Conservation (phyloP, 768 basidiomycete genomes). For the Tulasnella sp. region DNA sequence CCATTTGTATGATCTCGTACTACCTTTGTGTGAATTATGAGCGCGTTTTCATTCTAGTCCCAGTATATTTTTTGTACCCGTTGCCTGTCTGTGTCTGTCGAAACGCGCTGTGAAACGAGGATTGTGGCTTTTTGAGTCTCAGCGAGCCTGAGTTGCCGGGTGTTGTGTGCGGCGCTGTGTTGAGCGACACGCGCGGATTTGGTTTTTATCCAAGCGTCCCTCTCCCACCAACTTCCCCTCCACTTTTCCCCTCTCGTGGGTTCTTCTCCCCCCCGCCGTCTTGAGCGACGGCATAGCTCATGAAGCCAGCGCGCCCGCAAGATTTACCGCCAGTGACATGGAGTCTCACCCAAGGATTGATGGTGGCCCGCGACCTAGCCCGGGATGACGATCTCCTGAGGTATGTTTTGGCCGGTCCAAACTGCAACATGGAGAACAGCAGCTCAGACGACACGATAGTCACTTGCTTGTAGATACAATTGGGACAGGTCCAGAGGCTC, state of each 20-base stretch:
- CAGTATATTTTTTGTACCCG: slow-evolving; percentile 25
- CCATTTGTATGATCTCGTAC: slow-evolving; percentile 5
- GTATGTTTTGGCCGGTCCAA: slow-evolving; percentile 27
- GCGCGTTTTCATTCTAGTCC: background rate
- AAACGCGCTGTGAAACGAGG: background rate
- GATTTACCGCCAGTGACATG: slow-evolving; percentile 16
- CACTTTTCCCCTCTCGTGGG: slow-evolving; percentile 2
- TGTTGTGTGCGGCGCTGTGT: background rate
- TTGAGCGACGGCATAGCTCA: slow-evolving; percentile 13
- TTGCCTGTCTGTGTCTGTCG: no score
- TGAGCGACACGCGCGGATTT: slow-evolving; percentile 5
- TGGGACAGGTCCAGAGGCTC: slow-evolving; percentile 63
- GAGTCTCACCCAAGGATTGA: slow-evolving; percentile 27
- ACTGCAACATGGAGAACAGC: background rate
- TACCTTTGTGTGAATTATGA: slow-evolving; percentile 14
- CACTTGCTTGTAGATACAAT: slow-evolving; percentile 86
- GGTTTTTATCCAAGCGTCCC: background rate
- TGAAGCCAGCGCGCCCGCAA: slow-evolving; percentile 7
- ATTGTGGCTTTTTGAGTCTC: slow-evolving; percentile 2
- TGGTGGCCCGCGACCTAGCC: slow-evolving; percentile 63
- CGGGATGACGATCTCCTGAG: slow-evolving; percentile 89
- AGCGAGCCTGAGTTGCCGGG: background rate
- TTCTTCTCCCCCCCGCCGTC: slow-evolving; percentile 11
- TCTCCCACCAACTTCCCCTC: slow-evolving; percentile 14
- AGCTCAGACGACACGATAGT: slow-evolving; percentile 21